phyloP scores from a whole-genome alignment of 768 basidiomycete species.

The Grammothele lineata region DNA sequence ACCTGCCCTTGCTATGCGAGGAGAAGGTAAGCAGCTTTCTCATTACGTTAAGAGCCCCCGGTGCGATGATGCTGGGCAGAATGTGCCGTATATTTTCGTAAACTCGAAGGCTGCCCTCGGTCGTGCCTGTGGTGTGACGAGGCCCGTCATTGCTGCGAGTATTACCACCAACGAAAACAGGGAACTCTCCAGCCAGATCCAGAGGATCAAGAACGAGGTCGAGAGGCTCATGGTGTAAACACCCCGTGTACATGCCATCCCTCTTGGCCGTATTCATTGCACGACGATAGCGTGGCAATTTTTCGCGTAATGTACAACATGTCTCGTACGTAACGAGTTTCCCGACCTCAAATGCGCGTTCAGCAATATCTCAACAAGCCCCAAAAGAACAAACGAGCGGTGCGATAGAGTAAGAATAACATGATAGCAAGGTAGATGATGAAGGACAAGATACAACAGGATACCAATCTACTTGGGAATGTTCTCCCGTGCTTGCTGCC shows the following conservation, averaged over 20 bases:
- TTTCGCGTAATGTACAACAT: not conserved
- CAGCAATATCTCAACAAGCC: not conserved
- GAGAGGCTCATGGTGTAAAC: slow-evolving; percentile 57
- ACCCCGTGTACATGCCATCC: too few species aligned
- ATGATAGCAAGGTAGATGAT: slow-evolving; percentile 9
- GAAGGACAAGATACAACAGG: not conserved
- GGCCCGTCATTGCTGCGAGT: slow-evolving; percentile 93
- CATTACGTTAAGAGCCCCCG: not conserved
- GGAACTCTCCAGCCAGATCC: slow-evolving; percentile 87
- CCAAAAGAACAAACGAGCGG: not conserved
- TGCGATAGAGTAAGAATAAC: slow-evolving; percentile 13
- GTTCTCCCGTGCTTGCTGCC: slow-evolving; percentile 86
- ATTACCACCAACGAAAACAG: slow-evolving; percentile 95
- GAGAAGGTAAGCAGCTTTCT: slow-evolving; percentile 78
- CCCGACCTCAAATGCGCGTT: too few species aligned
- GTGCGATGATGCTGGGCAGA: slow-evolving; percentile 42
- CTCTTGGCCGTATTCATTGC: not conserved
- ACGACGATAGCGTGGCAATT: not conserved
- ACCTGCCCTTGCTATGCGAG: slow-evolving; percentile 95
- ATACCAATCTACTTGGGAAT: slow-evolving; percentile 61
- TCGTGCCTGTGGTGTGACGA: slow-evolving; percentile 90
- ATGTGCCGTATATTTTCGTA: slow-evolving; percentile 94
- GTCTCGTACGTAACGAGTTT: not conserved
- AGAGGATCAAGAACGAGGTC: slow-evolving; percentile 76
- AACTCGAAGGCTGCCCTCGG: slow-evolving; percentile 95